These are phyloP conservation scores for Metschnikowia koreensis DNA, from an alignment of 805 yeast species.

Conservation along the genomic window DNA sequence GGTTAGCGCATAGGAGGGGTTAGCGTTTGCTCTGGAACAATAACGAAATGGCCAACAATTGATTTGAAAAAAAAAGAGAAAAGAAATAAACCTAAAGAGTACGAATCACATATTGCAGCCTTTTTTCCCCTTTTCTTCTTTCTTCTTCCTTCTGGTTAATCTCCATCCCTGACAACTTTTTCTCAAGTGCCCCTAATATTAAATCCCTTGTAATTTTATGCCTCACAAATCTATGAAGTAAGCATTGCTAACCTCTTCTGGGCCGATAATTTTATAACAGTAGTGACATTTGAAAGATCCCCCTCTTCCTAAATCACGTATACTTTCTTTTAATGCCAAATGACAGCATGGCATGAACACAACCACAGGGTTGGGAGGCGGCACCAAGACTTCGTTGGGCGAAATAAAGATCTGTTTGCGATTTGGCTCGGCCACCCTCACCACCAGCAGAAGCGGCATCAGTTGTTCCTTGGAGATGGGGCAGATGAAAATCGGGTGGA, in stretches of 20 bases:
- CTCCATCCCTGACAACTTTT: background rate
- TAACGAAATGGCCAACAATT: too few species aligned
- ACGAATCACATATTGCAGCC: background rate
- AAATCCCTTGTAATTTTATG: background rate
- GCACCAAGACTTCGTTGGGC: slow-evolving; percentile 13
- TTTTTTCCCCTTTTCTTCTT: background rate
- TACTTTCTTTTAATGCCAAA: slow-evolving; percentile 41
- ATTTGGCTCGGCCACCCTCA: slow-evolving; percentile 13
- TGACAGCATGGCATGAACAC: slow-evolving; percentile 42
- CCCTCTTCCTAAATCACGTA: slow-evolving; percentile 38
- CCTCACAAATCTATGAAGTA: slow-evolving; percentile 36
- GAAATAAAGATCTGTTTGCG: slow-evolving; percentile 12
- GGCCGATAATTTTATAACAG: slow-evolving; percentile 43
- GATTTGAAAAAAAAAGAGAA: background rate
- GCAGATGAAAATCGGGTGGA: slow-evolving; percentile 47
- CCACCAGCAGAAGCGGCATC: slow-evolving; percentile 28
- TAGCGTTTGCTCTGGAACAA: too few species aligned
- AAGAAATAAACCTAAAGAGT: background rate
- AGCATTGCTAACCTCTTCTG: slow-evolving; percentile 39
- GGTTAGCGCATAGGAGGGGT: too few species aligned
- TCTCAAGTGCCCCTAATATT: background rate
- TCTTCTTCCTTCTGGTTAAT: background rate
- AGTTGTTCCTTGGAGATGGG: slow-evolving; percentile 45
- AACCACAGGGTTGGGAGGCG: slow-evolving; percentile 36
- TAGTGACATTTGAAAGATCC: slow-evolving; percentile 44